phyloP scores from a whole-genome alignment of 179 eudicot species.

The Camellia oleifera region DNA sequence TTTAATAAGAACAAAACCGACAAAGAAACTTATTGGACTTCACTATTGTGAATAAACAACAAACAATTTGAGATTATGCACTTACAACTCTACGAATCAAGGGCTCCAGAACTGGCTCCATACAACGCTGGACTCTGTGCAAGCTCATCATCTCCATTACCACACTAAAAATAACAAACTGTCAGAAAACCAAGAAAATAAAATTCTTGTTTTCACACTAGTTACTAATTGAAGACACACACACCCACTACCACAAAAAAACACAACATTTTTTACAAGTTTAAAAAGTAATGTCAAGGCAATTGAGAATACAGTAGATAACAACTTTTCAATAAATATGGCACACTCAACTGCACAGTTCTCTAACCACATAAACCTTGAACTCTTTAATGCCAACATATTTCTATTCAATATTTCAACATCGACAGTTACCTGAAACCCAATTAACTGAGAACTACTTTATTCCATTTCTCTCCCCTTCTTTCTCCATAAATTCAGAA shows the following conservation, averaged over 20 bases:
- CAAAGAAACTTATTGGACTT: neutral
- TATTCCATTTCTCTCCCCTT: neutral
- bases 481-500: neutral
- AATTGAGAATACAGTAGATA: neutral
- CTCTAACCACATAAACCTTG: neutral
- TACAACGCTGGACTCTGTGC: conserved; percentile 44
- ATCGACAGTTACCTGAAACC: neutral
- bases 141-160: conserved; percentile 64
- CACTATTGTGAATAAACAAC: neutral
- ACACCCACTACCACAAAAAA: neutral
- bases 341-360: neutral
- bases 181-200: conserved; percentile 4
- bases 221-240: neutral
- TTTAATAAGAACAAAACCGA: too few species aligned
- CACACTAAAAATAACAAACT: conserved; percentile 41
- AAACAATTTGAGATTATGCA: conserved; percentile 8
- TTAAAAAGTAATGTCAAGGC: neutral
- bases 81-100: conserved; percentile 86
- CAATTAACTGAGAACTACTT: neutral
- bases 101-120: conserved; percentile 71
- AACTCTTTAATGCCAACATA: neutral
- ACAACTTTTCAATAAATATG: neutral
- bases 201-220: neutral
- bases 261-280: too few species aligned
- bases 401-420: neutral